These are phyloP conservation scores for Hypholoma fasciculare DNA, from an alignment of 768 basidiomycete species.

Conservation along the genomic window DNA sequence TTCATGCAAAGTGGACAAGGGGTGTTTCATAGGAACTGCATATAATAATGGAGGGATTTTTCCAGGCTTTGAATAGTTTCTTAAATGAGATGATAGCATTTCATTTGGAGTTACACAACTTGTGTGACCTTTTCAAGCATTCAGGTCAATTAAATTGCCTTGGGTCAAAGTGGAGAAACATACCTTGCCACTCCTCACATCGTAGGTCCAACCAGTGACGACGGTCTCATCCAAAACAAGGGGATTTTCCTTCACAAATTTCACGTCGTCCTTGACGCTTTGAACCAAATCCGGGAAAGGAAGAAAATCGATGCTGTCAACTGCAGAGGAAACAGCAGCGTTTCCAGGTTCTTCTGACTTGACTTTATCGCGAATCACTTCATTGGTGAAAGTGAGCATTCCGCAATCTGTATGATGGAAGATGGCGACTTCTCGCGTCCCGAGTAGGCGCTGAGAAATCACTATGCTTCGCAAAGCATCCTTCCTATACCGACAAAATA, in stretches of 20 bases:
- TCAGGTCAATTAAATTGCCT: background rate
- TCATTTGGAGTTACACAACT: slow-evolving; percentile 8
- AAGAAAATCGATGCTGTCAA: slow-evolving; percentile 53
- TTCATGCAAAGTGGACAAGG: too few relatives aligned
- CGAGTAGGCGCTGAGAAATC: slow-evolving; percentile 72
- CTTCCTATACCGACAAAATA: slow-evolving; percentile 33
- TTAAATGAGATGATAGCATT: too few relatives aligned
- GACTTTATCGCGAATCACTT: slow-evolving; percentile 49
- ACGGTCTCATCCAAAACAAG: slow-evolving; percentile 52
- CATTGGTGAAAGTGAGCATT: slow-evolving; percentile 63
- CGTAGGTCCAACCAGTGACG: slow-evolving; percentile 69
- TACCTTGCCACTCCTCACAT: slow-evolving; percentile 64
- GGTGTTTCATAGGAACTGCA: too few relatives aligned
- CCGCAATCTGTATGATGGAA: slow-evolving; percentile 76
- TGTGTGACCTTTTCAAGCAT: slow-evolving; percentile 10
- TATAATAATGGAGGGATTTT: too few relatives aligned
- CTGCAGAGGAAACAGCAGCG: slow-evolving; percentile 24
- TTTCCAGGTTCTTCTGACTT: slow-evolving; percentile 42
- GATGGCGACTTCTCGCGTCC: slow-evolving; percentile 66
- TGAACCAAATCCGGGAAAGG: slow-evolving; percentile 52
- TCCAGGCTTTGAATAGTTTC: too few relatives aligned
- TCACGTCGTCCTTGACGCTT: slow-evolving; percentile 58
- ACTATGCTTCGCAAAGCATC: slow-evolving; percentile 69
- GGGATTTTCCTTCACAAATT: slow-evolving; percentile 55
- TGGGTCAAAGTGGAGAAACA: slow-evolving; percentile 4